Evolutionary conservation across 179 eudicot species (phyloP).

Genomic region (Silene coronaria): DNA sequence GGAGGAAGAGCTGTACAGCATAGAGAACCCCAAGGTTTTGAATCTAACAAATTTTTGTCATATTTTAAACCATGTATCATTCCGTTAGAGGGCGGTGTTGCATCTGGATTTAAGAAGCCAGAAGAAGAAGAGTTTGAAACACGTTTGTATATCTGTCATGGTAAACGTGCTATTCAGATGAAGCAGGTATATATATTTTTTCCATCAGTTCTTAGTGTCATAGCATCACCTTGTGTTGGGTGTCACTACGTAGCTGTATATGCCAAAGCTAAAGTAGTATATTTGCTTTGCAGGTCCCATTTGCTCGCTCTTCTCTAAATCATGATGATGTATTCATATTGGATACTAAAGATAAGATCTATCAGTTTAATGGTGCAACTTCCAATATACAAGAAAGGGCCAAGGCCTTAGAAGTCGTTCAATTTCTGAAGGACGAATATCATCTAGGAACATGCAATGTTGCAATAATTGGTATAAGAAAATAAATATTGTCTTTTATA

Average conservation of each 20-base stretch:
- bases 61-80: slow-evolving; percentile 91
- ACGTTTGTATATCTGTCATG: slow-evolving; percentile 72
- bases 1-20: slow-evolving; percentile 95
- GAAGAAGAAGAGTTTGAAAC: slow-evolving; percentile 93
- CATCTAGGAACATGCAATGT: slow-evolving; percentile 74
- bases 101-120: slow-evolving; percentile 78
- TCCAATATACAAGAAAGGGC: slow-evolving; percentile 96
- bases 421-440: slow-evolving; percentile 69
- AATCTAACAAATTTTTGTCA: slow-evolving; percentile 86
- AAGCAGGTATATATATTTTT: slow-evolving; percentile 58
- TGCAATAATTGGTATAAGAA: slow-evolving; percentile 75
- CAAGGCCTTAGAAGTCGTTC: slow-evolving; percentile 89
- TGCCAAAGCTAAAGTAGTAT: not conserved
- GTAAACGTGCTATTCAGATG: slow-evolving; percentile 77
- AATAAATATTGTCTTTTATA: slow-evolving; percentile 3
- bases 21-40: slow-evolving; percentile 86
- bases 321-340: slow-evolving; percentile 92
- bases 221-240: not conserved
- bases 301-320: slow-evolving; percentile 80
- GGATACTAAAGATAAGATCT: slow-evolving; percentile 83
- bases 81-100: slow-evolving; percentile 91
- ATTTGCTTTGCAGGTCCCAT: slow-evolving; percentile 62
- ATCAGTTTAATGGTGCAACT: slow-evolving; percentile 89
- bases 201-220: not conserved
- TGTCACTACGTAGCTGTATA: slow-evolving; percentile 4